Percentiles rank a stretch among this genome's conserved stretches.
Conservation (phyloP, 192 early-diverging fungal genomes). For the Gryganskiella cystojenkinii region DNA sequence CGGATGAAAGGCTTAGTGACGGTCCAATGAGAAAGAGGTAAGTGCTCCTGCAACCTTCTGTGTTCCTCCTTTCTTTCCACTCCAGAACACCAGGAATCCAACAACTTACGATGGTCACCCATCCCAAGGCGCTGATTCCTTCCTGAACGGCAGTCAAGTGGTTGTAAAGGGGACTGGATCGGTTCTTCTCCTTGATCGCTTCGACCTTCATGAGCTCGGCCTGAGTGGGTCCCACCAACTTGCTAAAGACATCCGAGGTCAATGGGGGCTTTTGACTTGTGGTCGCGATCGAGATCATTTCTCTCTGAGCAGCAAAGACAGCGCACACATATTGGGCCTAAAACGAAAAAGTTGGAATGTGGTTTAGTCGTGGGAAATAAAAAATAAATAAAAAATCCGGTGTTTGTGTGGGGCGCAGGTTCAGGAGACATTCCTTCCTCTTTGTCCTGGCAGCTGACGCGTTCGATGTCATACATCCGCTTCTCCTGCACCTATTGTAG, state of each 20-base stretch:
- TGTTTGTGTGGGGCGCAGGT: slow-evolving; percentile 62
- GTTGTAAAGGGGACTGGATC: slow-evolving; percentile 77
- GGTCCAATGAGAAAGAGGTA: too few species aligned
- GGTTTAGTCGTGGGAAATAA: background rate
- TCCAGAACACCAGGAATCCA: too few species aligned
- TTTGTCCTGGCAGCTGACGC: too few species aligned
- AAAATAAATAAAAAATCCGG: slow-evolving; percentile 19
- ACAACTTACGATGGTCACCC: slow-evolving; percentile 82
- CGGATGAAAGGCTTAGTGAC: background rate
- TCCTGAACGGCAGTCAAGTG: slow-evolving; percentile 90
- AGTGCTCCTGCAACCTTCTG: background rate
- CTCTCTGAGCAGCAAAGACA: slow-evolving; percentile 76
- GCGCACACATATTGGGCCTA: slow-evolving; percentile 69
- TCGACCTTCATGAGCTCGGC: slow-evolving; percentile 71
- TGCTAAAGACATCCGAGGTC: slow-evolving; percentile 63
- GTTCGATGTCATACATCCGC: too few species aligned
- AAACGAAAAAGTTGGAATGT: background rate
- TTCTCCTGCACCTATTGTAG: too few species aligned
- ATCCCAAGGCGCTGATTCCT: slow-evolving; percentile 90
- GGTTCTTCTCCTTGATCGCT: slow-evolving; percentile 82
- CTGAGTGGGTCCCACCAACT: slow-evolving; percentile 78
- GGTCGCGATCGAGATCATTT: slow-evolving; percentile 79
- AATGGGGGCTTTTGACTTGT: slow-evolving; percentile 81
- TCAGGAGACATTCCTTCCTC: slow-evolving; percentile 34
- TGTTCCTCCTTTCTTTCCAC: background rate